Conservation (phyloP, 139 green algal genomes). For the Gonium pectorale region DNA sequence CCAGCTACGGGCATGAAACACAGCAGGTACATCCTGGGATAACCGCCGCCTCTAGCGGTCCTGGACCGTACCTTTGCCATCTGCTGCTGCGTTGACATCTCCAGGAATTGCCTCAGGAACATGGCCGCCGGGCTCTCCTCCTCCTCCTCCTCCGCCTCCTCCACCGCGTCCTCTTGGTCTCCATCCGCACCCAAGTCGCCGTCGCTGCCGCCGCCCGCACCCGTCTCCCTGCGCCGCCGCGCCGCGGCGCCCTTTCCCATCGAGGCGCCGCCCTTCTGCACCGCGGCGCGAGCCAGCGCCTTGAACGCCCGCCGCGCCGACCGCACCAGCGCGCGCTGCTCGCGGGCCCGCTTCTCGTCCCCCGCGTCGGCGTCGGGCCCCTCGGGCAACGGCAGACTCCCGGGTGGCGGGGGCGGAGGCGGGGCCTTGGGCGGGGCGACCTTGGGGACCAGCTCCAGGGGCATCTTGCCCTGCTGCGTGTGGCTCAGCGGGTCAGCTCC, state of each 20-base stretch:
- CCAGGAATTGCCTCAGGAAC: conserved; percentile 35
- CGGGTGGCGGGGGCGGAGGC: not conserved
- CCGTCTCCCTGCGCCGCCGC: not conserved
- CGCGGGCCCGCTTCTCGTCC: too few species aligned
- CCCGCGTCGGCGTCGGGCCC: not conserved
- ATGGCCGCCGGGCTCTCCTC: conserved; percentile 8
- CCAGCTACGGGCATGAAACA: too few species aligned
- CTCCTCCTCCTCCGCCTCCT: not conserved
- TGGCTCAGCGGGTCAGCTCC: conserved; percentile 36
- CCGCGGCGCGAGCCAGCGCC: conserved; percentile 13
- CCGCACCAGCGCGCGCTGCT: not conserved
- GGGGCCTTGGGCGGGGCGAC: not conserved
- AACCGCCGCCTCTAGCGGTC: too few species aligned
- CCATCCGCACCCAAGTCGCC: too few species aligned
- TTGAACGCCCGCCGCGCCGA: not conserved
- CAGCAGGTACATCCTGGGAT: too few species aligned
- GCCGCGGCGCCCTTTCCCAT: not conserved
- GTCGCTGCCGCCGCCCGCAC: not conserved
- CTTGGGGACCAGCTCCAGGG: conserved; percentile 24
- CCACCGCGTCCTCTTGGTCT: not conserved
- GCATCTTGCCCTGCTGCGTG: conserved; percentile 20
- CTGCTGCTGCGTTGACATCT: conserved; percentile 23
- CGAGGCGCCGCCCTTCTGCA: not conserved
- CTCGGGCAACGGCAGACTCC: not conserved
- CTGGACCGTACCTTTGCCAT: conserved; percentile 1